phyloP scores from a whole-genome alignment of 176 grass and related monocot species.

The Aegilops bicornis region DNA sequence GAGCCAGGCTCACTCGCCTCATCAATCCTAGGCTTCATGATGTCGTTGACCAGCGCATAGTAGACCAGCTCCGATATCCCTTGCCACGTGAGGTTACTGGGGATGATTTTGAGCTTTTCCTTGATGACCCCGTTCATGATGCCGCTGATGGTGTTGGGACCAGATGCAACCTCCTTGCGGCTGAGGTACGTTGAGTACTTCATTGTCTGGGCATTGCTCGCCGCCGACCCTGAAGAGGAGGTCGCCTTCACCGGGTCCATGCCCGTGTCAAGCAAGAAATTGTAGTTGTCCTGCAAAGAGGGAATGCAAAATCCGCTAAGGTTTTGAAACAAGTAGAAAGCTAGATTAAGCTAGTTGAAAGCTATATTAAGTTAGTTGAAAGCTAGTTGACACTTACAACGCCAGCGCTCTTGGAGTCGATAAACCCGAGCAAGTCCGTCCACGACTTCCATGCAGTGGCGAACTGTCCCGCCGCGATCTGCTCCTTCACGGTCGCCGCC shows the following conservation, averaged over 20 bases:
- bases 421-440: neutral
- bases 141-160: slow-evolving; percentile 17
- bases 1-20: slow-evolving; percentile 22
- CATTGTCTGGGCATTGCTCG: neutral
- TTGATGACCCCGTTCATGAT: slow-evolving; percentile 69
- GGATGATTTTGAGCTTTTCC: slow-evolving; percentile 74
- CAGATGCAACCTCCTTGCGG: slow-evolving; percentile 4
- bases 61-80: slow-evolving; percentile 22
- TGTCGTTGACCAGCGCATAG: slow-evolving; percentile 35
- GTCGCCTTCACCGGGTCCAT: slow-evolving; percentile 33
- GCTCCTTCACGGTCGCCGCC: slow-evolving; percentile 39
- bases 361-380: neutral
- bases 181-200: slow-evolving; percentile 49
- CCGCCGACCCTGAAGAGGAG: neutral
- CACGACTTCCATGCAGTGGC: neutral
- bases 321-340: neutral
- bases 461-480: slow-evolving; percentile 35
- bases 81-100: slow-evolving; percentile 43
- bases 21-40: slow-evolving; percentile 71
- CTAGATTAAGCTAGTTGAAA: neutral
- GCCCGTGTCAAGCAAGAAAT: slow-evolving; percentile 36
- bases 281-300: neutral
- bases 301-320: neutral
- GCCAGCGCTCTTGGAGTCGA: neutral
- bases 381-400: slow-evolving; percentile 17